Conservation (phyloP, 176 grass and related monocot genomes). For the Melocanna baccifera region DNA sequence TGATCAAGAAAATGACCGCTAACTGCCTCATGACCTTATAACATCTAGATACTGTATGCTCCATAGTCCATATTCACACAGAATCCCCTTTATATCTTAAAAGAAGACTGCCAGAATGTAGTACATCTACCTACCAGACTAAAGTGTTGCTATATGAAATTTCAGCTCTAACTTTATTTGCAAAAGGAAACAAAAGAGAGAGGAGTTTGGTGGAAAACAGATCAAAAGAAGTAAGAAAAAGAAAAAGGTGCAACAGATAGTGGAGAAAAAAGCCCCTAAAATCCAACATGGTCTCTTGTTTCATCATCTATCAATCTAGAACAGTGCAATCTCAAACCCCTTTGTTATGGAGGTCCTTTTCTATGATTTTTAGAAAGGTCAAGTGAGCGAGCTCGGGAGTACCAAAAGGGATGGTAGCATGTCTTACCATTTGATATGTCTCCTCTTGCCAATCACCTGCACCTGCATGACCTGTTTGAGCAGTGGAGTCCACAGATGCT, state of each 20-base stretch:
- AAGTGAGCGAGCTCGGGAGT: neutral
- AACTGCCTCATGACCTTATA: neutral
- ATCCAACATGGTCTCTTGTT: neutral
- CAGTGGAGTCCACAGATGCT: constrained; percentile 70
- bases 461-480: constrained; percentile 59
- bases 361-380: neutral
- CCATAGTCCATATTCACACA: neutral
- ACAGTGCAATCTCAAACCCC: neutral
- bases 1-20: neutral
- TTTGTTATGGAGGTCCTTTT: neutral
- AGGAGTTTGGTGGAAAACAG: neutral
- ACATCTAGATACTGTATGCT: constrained; percentile 6
- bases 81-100: neutral
- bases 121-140: neutral
- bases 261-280: neutral
- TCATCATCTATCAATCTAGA: constrained; percentile 25
- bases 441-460: constrained; percentile 68
- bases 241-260: constrained; percentile 17
- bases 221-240: neutral
- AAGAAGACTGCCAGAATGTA: neutral
- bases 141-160: neutral
- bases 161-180: neutral
- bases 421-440: constrained; percentile 67
- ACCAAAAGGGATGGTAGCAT: neutral
- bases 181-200: neutral